These are phyloP conservation scores for Pyrus pyrifolia DNA, from an alignment of 306 rosid species.

Conservation along the genomic window DNA sequence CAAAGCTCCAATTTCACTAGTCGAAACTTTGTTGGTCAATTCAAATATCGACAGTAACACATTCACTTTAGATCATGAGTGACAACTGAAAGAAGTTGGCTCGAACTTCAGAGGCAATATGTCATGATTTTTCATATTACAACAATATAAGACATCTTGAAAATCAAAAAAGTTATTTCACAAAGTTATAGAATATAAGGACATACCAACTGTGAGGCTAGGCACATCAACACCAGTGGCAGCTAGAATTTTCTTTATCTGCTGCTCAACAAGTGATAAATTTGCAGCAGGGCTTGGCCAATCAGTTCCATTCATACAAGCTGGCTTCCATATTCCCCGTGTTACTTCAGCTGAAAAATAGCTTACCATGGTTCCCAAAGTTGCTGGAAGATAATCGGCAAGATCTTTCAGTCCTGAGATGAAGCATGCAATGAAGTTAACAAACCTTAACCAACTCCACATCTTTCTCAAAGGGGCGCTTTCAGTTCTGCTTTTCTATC, in stretches of 20 bases:
- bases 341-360: conserved; percentile 94
- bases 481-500: not conserved
- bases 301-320: conserved; percentile 85
- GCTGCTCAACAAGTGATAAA: conserved; percentile 70
- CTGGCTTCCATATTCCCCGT: conserved; percentile 96
- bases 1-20: not conserved
- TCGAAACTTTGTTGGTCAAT: not conserved
- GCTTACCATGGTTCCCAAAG: conserved; percentile 80
- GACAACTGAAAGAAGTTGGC: not conserved
- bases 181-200: conserved; percentile 12
- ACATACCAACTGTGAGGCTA: conserved; percentile 74
- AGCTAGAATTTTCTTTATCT: conserved; percentile 73
- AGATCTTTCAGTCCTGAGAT: conserved; percentile 83
- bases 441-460: not conserved
- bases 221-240: conserved; percentile 94
- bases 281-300: conserved; percentile 99
- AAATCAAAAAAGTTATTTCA: not conserved
- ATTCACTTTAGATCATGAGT: not conserved
- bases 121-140: not conserved
- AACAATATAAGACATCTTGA: not conserved
- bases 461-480: not conserved
- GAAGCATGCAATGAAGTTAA: conserved; percentile 16
- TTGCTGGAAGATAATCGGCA: conserved; percentile 85
- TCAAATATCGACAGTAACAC: not conserved
- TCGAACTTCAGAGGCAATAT: not conserved